These are phyloP conservation scores for Auriscalpium vulgare DNA, from an alignment of 768 basidiomycete genomes.

Conservation along the genomic window DNA sequence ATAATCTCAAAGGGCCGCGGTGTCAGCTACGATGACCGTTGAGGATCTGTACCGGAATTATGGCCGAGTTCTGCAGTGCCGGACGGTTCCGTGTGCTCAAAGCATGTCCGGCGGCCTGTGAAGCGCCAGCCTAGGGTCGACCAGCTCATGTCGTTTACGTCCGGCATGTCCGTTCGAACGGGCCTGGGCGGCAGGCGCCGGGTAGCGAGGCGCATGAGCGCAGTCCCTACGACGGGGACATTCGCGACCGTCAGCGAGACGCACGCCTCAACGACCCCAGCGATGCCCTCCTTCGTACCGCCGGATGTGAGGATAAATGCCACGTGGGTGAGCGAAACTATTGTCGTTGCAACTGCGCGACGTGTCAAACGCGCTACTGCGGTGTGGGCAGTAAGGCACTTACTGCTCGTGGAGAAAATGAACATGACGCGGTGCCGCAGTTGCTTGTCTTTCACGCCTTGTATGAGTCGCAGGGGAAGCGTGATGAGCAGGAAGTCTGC, in stretches of 20 bases:
- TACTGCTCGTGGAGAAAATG: slow-evolving; percentile 47
- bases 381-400: slow-evolving; percentile 1
- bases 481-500: slow-evolving; percentile 38
- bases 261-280: slow-evolving; percentile 23
- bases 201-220: neutral
- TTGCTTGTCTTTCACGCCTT: slow-evolving; percentile 29
- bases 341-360: slow-evolving; percentile 15
- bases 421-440: slow-evolving; percentile 35
- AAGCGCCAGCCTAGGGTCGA: no score
- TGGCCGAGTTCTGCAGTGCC: no score
- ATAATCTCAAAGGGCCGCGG: no score
- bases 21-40: no score
- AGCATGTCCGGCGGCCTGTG: no score
- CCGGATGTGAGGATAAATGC: slow-evolving; percentile 19
- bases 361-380: neutral
- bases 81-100: no score
- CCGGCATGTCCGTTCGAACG: no score
- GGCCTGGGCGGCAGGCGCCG: no score
- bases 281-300: slow-evolving; percentile 22
- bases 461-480: slow-evolving; percentile 39
- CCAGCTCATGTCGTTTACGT: neutral
- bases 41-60: no score
- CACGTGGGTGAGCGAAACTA: slow-evolving; percentile 24
- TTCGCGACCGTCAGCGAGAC: slow-evolving; percentile 7
- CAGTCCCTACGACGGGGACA: slow-evolving; percentile 11